These are phyloP conservation scores for Acaromyces ingoldii DNA, from an alignment of 1,284 basidiomycete genomes.

Conservation along the genomic window DNA sequence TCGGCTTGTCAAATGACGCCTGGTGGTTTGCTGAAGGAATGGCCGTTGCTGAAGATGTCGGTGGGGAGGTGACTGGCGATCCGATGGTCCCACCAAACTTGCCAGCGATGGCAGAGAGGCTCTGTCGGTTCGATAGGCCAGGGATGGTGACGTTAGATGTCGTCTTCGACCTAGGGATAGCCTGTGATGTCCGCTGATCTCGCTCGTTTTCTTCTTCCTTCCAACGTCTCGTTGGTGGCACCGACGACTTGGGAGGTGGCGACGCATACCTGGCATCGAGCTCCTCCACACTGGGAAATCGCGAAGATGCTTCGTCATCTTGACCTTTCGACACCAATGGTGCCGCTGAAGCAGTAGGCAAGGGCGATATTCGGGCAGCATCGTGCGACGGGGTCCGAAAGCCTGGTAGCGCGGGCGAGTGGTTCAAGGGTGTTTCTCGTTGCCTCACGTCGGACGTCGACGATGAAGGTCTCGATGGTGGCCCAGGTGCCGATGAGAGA, in stretches of 20 bases:
- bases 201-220: neutral
- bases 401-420: constrained; percentile 35
- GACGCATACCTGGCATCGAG: constrained; percentile 25
- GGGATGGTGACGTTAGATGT: constrained; percentile 3
- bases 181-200: neutral
- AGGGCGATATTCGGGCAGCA: too few relatives aligned
- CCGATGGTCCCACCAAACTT: constrained; percentile 16
- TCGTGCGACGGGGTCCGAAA: constrained; percentile 10
- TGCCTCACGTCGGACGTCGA: too few relatives aligned
- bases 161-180: neutral
- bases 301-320: constrained; percentile 14
- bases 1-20: neutral
- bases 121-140: constrained; percentile 22
- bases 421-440: constrained; percentile 14
- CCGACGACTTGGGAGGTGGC: too few relatives aligned
- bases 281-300: constrained; percentile 36
- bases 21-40: neutral
- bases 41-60: neutral
- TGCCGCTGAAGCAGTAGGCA: constrained; percentile 10
- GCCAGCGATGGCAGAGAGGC: constrained; percentile 29
- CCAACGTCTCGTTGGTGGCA: too few relatives aligned
- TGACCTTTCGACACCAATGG: neutral
- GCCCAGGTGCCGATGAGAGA: too few relatives aligned
- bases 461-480: too few relatives aligned
- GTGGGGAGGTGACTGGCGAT: neutral